Percentiles rank a stretch among this genome's conserved stretches.
Conservation (phyloP, 2,329 filamentous ascomycete species). For the Xylaria sp. region DNA sequence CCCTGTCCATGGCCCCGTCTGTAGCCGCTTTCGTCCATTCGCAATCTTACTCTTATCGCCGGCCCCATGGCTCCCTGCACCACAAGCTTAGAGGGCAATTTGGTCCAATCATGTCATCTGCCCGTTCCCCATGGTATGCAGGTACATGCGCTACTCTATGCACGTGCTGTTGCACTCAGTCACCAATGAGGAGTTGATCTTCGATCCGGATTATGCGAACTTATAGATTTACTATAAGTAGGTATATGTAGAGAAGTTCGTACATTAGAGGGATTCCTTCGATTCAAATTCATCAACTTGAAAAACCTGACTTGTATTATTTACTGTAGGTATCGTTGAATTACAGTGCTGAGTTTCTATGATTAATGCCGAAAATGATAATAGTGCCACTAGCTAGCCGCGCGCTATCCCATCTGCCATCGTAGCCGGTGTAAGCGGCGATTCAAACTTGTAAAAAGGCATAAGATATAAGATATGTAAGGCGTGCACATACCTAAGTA, state of each 20-base stretch:
- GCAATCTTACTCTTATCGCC: slow-evolving; percentile 45
- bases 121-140: slow-evolving; percentile 26
- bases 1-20: background rate
- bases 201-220: slow-evolving; percentile 17
- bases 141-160: slow-evolving; percentile 22
- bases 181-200: slow-evolving; percentile 21
- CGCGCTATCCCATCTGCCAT: no score
- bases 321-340: background rate
- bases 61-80: slow-evolving; percentile 16
- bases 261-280: background rate
- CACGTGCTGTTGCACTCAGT: slow-evolving; percentile 20
- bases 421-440: no score
- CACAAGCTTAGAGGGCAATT: slow-evolving; percentile 1
- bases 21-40: slow-evolving; percentile 39
- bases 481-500: no score
- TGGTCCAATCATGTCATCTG: slow-evolving; percentile 13
- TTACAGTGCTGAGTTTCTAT: background rate
- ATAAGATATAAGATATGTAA: no score
- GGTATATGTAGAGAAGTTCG: no score
- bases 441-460: no score
- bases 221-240: background rate
- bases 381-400: no score
- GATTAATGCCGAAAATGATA: background rate
- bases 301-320: no score
- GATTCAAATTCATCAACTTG: slow-evolving; percentile 16